phyloP scores from a whole-genome alignment of 2,329 filamentous ascomycete species.

The Cladosporium velox region DNA sequence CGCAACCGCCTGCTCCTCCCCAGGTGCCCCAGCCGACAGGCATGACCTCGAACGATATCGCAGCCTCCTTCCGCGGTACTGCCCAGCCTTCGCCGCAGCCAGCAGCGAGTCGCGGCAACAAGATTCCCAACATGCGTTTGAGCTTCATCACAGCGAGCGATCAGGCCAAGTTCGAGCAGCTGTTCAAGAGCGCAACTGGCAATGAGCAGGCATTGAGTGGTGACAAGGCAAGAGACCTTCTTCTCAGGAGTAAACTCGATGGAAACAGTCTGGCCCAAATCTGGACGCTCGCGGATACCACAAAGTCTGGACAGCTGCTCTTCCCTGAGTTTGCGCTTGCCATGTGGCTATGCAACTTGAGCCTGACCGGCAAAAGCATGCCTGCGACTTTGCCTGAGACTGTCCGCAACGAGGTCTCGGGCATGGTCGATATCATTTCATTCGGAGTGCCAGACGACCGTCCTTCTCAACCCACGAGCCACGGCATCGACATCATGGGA shows the following conservation, averaged over 20 bases:
- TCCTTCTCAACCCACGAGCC: conserved; percentile 51
- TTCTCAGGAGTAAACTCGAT: conserved; percentile 83
- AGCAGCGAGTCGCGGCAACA: conserved; percentile 64
- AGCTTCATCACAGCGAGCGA: conserved; percentile 96
- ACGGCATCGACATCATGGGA: conserved; percentile 70
- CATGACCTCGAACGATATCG: conserved; percentile 66
- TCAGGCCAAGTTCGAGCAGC: conserved; percentile 93
- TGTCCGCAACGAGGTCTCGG: conserved; percentile 94
- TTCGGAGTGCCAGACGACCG: conserved; percentile 81
- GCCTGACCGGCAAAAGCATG: conserved; percentile 80
- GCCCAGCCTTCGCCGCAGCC: conserved; percentile 58
- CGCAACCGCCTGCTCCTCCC: conserved; percentile 50
- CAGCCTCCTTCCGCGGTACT: conserved; percentile 60
- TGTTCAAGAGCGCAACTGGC: conserved; percentile 94
- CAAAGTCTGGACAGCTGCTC: conserved; percentile 90
- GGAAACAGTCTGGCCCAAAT: conserved; percentile 89
- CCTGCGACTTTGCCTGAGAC: conserved; percentile 76
- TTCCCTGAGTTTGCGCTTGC: conserved; percentile 97
- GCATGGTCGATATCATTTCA: conserved; percentile 99
- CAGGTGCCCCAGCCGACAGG: conserved; percentile 57
- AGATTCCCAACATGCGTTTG: conserved; percentile 89
- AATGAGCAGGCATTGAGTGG: conserved; percentile 82
- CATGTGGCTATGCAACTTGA: conserved; percentile 98
- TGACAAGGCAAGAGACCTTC: conserved; percentile 86
- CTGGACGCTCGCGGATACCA: conserved; percentile 94